These are phyloP conservation scores for Oemleria cerasiformis DNA, from an alignment of 306 rosid species.

Conservation along the genomic window DNA sequence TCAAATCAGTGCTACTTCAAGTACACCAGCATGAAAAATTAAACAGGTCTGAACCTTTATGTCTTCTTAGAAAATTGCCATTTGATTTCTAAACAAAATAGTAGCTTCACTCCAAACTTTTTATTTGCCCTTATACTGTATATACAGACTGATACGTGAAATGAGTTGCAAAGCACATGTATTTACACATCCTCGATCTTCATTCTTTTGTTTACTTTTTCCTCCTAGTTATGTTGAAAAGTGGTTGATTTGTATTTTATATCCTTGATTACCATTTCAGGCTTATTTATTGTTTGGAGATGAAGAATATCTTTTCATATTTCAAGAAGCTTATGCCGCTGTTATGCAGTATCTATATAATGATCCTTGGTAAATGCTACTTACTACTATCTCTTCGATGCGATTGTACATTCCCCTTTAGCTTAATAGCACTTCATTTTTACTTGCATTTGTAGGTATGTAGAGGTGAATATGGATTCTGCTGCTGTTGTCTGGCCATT, in stretches of 20 bases:
- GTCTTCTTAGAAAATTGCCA: not conserved
- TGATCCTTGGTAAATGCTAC: constrained; percentile 87
- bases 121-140: not conserved
- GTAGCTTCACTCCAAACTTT: not conserved
- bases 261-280: constrained; percentile 48
- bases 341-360: constrained; percentile 86
- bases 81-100: not conserved
- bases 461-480: constrained; percentile 97
- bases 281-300: constrained; percentile 93
- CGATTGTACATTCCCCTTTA: constrained; percentile 22
- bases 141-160: not conserved
- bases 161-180: not conserved
- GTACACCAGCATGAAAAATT: not conserved
- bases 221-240: not conserved
- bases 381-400: constrained; percentile 35
- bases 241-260: constrained; percentile 1
- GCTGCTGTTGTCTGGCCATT: constrained; percentile 96
- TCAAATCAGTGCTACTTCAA: not conserved
- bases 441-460: constrained; percentile 62
- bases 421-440: constrained; percentile 10
- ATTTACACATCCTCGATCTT: not conserved
- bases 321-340: constrained; percentile 97
- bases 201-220: constrained; percentile 9
- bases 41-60: not conserved
- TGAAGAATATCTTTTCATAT: constrained; percentile 90